A percentile compares a stretch with the other conserved stretches of the same genome.
These are phyloP conservation scores for Nicotiana otophora DNA, from an alignment of 257 asterid genomes.

Conservation along the genomic window DNA sequence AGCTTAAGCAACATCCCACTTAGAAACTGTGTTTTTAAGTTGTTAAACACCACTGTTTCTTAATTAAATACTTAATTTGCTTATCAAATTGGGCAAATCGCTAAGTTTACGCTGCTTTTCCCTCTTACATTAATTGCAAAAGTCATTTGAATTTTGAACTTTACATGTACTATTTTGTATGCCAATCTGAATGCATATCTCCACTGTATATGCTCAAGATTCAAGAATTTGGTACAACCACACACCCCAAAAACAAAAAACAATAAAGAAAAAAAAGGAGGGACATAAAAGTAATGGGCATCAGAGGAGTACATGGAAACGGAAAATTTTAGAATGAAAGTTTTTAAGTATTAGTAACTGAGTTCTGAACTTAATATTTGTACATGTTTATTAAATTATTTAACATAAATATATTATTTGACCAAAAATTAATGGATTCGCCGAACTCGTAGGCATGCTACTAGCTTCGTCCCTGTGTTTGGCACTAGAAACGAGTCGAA, in stretches of 20 bases:
- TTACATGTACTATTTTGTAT: neutral
- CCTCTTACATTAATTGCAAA: neutral
- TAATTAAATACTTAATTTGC: slow-evolving; percentile 16
- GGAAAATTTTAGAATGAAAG: neutral
- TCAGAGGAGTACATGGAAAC: neutral
- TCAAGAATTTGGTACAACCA: neutral
- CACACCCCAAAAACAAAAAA: neutral
- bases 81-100: neutral
- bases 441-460: too few relatives aligned
- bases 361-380: too few relatives aligned
- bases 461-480: too few relatives aligned
- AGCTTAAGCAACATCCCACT: slow-evolving; percentile 16
- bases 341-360: too few relatives aligned
- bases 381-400: too few relatives aligned
- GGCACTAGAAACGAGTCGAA: too few relatives aligned
- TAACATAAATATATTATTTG: too few relatives aligned
- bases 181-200: neutral
- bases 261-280: neutral
- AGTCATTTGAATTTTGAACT: slow-evolving; percentile 1
- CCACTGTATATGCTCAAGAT: neutral
- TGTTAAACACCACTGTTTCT: neutral
- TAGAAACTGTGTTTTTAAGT: neutral
- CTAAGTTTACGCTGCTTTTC: neutral
- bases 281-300: neutral
- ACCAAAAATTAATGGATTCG: too few relatives aligned